Evolutionary conservation across 2,329 filamentous ascomycete genomes (phyloP), one percentile per base, ranked within the genome.

Genomic region (Trichoderma simmonsii): DNA sequence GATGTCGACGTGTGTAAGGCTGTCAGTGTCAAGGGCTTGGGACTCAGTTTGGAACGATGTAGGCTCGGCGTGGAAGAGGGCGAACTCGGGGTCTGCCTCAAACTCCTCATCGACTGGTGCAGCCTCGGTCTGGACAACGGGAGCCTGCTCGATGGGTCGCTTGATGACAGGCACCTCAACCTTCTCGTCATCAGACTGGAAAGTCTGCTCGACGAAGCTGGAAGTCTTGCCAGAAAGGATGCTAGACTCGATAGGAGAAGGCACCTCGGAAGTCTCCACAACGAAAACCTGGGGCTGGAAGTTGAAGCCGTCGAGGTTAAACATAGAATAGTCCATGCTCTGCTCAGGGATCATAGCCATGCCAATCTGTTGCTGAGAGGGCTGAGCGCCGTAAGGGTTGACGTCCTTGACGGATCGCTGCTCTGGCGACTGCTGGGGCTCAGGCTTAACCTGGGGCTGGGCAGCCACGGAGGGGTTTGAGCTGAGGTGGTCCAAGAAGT

Each of bases 301-400:
- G 80, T 85, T 86, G 80, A 86, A 90, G 72, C 85, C 84, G 68
- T 82, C 88, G 60, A 94, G 81, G 75, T 79, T 84, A n/a, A 96
- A 86, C 82, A 92, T 88, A 69, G 90, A 89, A 77, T 94, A 91
- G 77, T 97, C 92, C 81, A 94, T 86, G 67, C 84, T 86, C 76
- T 92, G 90, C 82, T 97, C 94, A 1, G 94, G 93, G 61, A 97
- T 90, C 87, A 95, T 92, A 72, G 92, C 89, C 87, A 97, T 92
- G 78, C 91, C 91, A 75, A 95, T 91, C 79, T 93, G 91, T 75
- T 91, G 88, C 76, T 89, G 86, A 66, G 89, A 86, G 73, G 84
- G 85, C 71, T 87, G 85, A 70, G 86, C 82, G 54, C 83, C 81
- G 75, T 90, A 91, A 6, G 90, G 85, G 80, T 89, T 91, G 75